A percentile compares a stretch with the other conserved stretches of the same genome.
Conservation (phyloP, 805 yeast species). For the Yarrowia sp. region DNA sequence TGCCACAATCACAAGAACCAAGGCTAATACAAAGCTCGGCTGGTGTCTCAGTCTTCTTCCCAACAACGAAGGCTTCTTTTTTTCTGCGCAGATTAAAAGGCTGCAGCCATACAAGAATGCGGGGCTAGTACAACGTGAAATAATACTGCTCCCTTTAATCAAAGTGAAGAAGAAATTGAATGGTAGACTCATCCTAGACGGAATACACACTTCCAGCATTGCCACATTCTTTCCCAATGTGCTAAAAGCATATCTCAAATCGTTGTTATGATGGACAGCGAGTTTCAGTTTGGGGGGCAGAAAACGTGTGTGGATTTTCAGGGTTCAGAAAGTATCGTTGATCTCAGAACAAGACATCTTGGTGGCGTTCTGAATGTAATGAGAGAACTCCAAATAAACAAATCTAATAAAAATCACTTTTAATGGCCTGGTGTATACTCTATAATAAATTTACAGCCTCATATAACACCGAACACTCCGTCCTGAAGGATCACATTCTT, state of each 20-base stretch:
- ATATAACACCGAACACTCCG: no score
- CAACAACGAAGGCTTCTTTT: background rate
- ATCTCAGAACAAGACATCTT: background rate
- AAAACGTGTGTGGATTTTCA: constrained; percentile 7
- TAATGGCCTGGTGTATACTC: background rate
- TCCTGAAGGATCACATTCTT: background rate
- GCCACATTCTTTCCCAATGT: background rate
- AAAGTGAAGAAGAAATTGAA: background rate
- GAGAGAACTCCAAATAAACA: background rate
- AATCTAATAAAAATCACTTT: background rate
- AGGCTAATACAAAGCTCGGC: background rate
- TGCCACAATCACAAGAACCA: background rate
- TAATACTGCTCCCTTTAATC: background rate
- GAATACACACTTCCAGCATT: background rate
- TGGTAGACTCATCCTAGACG: background rate
- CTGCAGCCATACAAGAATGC: background rate
- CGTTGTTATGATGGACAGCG: background rate
- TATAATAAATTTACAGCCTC: background rate
- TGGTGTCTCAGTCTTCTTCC: background rate
- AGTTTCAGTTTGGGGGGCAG: background rate
- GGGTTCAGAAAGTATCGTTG: background rate
- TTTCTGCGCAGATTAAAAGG: background rate
- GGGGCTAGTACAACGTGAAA: background rate
- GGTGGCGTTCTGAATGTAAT: background rate
- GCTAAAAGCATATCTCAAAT: background rate